Percentiles rank a stretch among this genome's conserved stretches.
Evolutionary conservation across 495 filamentous ascomycete genomes (phyloP).

Genomic region (Talaromyces wortmannii): DNA sequence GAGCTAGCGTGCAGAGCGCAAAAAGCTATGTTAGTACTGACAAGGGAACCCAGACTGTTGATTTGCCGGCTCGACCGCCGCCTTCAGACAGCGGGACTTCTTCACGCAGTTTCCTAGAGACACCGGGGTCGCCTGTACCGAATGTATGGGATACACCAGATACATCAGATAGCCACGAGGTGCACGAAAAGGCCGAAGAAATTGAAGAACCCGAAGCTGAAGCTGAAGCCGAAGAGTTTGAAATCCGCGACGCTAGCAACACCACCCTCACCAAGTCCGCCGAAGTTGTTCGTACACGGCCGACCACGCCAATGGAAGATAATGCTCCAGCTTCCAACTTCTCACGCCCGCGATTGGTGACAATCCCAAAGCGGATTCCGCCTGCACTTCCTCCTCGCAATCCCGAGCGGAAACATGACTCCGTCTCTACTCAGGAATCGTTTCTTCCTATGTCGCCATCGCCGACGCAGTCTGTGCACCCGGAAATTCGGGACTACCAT

Average conservation of each 20-base stretch:
- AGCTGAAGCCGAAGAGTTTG: constrained; percentile 22
- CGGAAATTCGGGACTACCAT: not conserved
- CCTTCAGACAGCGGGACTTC: constrained; percentile 35
- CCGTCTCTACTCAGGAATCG: constrained; percentile 8
- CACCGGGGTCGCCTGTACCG: constrained; percentile 28
- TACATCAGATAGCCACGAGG: constrained; percentile 14
- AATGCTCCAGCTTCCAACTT: constrained; percentile 43
- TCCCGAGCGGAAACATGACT: constrained; percentile 35
- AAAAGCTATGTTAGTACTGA: constrained; percentile 46
- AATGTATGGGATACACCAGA: constrained; percentile 19
- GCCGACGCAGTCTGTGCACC: constrained; percentile 6
- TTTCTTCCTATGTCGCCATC: constrained; percentile 12
- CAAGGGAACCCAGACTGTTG: constrained; percentile 52
- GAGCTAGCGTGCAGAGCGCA: constrained; percentile 55
- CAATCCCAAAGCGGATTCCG: constrained; percentile 62
- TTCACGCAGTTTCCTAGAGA: constrained; percentile 36
- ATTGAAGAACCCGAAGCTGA: constrained; percentile 3
- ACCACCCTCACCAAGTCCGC: constrained; percentile 40
- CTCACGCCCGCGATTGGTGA: constrained; percentile 58
- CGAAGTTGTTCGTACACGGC: constrained; percentile 38
- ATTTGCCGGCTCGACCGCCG: constrained; percentile 26
- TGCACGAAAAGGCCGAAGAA: constrained; percentile 5
- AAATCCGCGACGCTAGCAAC: constrained; percentile 36
- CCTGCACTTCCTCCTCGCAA: constrained; percentile 59
- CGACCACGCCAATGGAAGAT: constrained; percentile 31